Conservation (phyloP, 2,329 filamentous ascomycete species). For the Venturia carpophila region DNA sequence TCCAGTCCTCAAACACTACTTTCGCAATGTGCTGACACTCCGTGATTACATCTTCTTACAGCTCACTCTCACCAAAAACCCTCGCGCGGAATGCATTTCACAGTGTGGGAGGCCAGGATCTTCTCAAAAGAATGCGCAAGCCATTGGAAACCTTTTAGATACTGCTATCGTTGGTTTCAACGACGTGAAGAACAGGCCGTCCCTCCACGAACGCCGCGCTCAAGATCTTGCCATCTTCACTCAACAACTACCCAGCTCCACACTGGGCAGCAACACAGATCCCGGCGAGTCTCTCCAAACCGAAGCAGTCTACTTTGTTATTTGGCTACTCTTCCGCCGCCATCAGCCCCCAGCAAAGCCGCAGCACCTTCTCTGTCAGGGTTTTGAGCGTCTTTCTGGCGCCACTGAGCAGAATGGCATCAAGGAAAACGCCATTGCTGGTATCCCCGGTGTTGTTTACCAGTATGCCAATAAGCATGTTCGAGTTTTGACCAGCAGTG, state of each 20-base stretch:
- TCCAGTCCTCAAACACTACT: constrained; percentile 61
- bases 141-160: constrained; percentile 38
- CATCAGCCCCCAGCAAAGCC: constrained; percentile 45
- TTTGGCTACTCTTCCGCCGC: constrained; percentile 68
- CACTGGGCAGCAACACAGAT: constrained; percentile 26
- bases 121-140: constrained; percentile 15
- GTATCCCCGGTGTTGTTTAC: constrained; percentile 59
- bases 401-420: constrained; percentile 23
- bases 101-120: neutral
- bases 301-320: constrained; percentile 43
- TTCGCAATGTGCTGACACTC: constrained; percentile 56
- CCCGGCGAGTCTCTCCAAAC: constrained; percentile 32
- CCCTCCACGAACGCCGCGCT: constrained; percentile 22
- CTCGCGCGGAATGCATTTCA: constrained; percentile 1
- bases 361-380: constrained; percentile 74
- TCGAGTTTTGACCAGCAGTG: constrained; percentile 54
- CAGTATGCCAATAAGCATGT: constrained; percentile 64
- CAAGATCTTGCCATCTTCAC: constrained; percentile 39
- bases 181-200: constrained; percentile 26
- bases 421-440: constrained; percentile 31
- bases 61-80: constrained; percentile 33
- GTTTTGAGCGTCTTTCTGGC: constrained; percentile 53
- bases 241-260: constrained; percentile 34
- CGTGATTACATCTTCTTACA: constrained; percentile 61
- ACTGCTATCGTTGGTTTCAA: constrained; percentile 38